Conservation (phyloP, 1,139 yeast genomes). For the Candida dubliniensis region DNA sequence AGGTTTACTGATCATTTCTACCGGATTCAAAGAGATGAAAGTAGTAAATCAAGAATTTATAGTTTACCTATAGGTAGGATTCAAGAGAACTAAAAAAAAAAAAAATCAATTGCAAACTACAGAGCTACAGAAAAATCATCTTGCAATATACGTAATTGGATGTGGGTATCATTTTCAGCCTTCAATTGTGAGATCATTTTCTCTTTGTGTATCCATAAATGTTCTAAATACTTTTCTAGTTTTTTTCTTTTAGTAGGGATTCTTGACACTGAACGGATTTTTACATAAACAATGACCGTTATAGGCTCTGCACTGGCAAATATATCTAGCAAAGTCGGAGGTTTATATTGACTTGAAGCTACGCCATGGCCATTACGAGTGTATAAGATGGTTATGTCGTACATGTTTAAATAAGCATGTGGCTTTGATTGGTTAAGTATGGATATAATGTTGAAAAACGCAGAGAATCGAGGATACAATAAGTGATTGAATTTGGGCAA, state of each 20-base stretch:
- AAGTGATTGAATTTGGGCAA: conserved; percentile 53
- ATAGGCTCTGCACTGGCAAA: conserved; percentile 45
- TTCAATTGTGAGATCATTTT: conserved; percentile 19
- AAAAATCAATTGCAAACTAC: background rate
- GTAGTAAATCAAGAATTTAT: conserved; percentile 72
- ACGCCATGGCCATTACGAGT: conserved; percentile 18
- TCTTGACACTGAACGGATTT: conserved; percentile 44
- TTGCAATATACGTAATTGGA: background rate
- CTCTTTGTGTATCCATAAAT: conserved; percentile 71
- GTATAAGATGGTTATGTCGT: conserved; percentile 56
- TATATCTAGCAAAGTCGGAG: conserved; percentile 59
- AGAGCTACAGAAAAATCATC: conserved; percentile 1
- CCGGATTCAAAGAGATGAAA: conserved; percentile 75
- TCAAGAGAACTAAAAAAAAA: conserved; percentile 25
- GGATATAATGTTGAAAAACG: conserved; percentile 45
- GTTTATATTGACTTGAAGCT: conserved; percentile 16
- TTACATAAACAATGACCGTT: conserved; percentile 50
- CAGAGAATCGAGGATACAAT: conserved; percentile 67
- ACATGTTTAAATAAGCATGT: conserved; percentile 35
- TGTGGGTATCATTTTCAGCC: conserved; percentile 4
- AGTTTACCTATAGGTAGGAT: conserved; percentile 44
- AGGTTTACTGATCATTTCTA: conserved; percentile 89
- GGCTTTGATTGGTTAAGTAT: conserved; percentile 12
- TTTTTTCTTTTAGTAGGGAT: conserved; percentile 53
- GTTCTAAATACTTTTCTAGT: conserved; percentile 72